Evolutionary conservation across 371 early-diverging fungal species (phyloP).

Genomic region (Mucor lusitanicus): DNA sequence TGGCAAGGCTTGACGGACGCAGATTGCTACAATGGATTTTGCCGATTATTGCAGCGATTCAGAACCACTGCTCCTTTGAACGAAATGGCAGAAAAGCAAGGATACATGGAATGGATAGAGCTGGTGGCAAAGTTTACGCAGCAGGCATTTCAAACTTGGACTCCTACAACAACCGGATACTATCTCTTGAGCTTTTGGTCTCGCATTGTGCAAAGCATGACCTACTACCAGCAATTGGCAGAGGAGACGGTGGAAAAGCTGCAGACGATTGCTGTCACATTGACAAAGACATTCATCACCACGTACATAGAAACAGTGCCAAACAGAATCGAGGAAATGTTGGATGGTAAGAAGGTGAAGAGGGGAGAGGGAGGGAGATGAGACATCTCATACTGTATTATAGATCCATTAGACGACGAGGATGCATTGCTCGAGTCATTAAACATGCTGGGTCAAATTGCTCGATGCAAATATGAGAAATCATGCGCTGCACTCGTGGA

Average conservation of each 20-base stretch:
- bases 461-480: conserved; percentile 68
- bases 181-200: conserved; percentile 86
- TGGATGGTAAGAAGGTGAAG: conserved; percentile 46
- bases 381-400: neutral
- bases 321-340: conserved; percentile 52
- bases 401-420: conserved; percentile 74
- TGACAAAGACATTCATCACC: conserved; percentile 50
- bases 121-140: conserved; percentile 68
- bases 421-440: conserved; percentile 65
- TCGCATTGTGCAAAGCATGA: conserved; percentile 62
- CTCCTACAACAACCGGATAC: conserved; percentile 48
- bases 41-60: conserved; percentile 78
- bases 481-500: conserved; percentile 55
- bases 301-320: conserved; percentile 54
- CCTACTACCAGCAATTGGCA: conserved; percentile 39
- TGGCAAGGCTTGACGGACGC: conserved; percentile 61
- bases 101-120: conserved; percentile 69
- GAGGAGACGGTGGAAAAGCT: conserved; percentile 15
- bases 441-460: conserved; percentile 70
- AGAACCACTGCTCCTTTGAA: conserved; percentile 71
- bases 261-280: conserved; percentile 25
- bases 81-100: conserved; percentile 67
- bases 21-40: conserved; percentile 80
- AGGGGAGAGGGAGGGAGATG: neutral
- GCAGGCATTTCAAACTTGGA: conserved; percentile 71